Percentiles rank a stretch among this genome's conserved stretches.
phyloP scores from a whole-genome alignment of 768 basidiomycete genomes.

The Suillus lakei region DNA sequence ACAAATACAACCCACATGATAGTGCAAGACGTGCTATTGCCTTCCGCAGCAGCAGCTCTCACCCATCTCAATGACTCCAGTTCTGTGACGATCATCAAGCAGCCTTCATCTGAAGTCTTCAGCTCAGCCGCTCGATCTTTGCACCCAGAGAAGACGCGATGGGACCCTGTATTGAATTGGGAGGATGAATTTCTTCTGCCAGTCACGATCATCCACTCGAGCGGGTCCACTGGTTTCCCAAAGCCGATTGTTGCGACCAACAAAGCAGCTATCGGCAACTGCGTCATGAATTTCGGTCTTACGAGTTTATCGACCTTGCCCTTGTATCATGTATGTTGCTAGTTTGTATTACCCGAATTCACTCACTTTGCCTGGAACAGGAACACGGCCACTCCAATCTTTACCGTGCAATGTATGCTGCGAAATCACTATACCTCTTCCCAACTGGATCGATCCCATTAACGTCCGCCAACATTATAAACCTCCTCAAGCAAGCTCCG shows the following conservation, averaged over 20 bases:
- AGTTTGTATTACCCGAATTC: not conserved
- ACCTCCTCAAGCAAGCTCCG: constrained; percentile 40
- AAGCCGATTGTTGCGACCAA: constrained; percentile 47
- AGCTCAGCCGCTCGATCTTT: constrained; percentile 18
- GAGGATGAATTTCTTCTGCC: constrained; percentile 27
- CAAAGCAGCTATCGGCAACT: constrained; percentile 39
- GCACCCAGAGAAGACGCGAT: constrained; percentile 26
- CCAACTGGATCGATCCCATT: constrained; percentile 46
- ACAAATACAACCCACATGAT: constrained; percentile 28
- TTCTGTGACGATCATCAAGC: constrained; percentile 27
- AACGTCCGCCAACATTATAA: constrained; percentile 49
- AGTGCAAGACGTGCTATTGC: constrained; percentile 20
- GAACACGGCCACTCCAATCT: constrained; percentile 29
- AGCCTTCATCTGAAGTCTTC: constrained; percentile 25
- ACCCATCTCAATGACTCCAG: constrained; percentile 20
- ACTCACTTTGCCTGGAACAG: constrained; percentile 13
- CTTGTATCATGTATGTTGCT: constrained; percentile 35
- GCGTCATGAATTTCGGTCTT: constrained; percentile 35
- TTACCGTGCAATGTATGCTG: constrained; percentile 49
- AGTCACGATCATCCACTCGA: constrained; percentile 32
- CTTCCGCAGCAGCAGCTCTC: constrained; percentile 23
- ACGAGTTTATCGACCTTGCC: constrained; percentile 31
- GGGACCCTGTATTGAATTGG: constrained; percentile 25
- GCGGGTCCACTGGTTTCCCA: constrained; percentile 50
- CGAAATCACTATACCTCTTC: constrained; percentile 49